phyloP scores from a whole-genome alignment of 2,329 filamentous ascomycete genomes.

The Mariannaea sp. region DNA sequence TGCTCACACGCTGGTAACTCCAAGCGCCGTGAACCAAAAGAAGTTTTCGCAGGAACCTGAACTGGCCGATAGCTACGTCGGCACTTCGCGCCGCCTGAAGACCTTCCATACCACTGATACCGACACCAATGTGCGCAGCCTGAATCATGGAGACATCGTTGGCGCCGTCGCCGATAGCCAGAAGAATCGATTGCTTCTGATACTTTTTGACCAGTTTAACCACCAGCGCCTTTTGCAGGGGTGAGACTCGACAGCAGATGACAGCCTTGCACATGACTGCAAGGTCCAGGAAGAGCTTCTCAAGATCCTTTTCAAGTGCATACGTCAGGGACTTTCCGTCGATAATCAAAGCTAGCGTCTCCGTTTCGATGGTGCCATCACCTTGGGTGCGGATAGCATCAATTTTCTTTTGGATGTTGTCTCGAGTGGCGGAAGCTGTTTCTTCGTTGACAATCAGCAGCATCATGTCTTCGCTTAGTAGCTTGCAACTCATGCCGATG shows the following conservation, averaged over 20 bases:
- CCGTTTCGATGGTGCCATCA: slow-evolving; percentile 75
- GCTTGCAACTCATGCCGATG: slow-evolving; percentile 99
- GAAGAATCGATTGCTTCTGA: slow-evolving; percentile 85
- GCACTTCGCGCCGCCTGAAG: slow-evolving; percentile 94
- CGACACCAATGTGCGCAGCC: slow-evolving; percentile 95
- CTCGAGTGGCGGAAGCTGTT: slow-evolving; percentile 73
- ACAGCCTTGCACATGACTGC: slow-evolving; percentile 98
- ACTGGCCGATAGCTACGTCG: slow-evolving; percentile 94
- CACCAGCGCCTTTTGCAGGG: slow-evolving; percentile 93
- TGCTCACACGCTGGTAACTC: slow-evolving; percentile 97
- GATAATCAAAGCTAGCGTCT: slow-evolving; percentile 89
- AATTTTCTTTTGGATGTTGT: slow-evolving; percentile 92
- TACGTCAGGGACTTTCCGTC: slow-evolving; percentile 95
- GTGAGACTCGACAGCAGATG: slow-evolving; percentile 96
- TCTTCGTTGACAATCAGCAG: slow-evolving; percentile 96
- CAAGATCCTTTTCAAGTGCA: slow-evolving; percentile 90
- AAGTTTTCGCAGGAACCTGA: slow-evolving; percentile 91
- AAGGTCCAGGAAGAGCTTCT: slow-evolving; percentile 90
- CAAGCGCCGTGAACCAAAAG: slow-evolving; percentile 94
- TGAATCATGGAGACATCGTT: slow-evolving; percentile 99
- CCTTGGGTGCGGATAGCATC: slow-evolving; percentile 87
- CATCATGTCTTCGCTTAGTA: slow-evolving; percentile 99
- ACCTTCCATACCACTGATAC: slow-evolving; percentile 96
- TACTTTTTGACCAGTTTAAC: slow-evolving; percentile 96
- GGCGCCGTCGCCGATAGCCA: slow-evolving; percentile 95